Conservation (phyloP, 1,284 basidiomycete species). For the Pholiota adiposa region DNA sequence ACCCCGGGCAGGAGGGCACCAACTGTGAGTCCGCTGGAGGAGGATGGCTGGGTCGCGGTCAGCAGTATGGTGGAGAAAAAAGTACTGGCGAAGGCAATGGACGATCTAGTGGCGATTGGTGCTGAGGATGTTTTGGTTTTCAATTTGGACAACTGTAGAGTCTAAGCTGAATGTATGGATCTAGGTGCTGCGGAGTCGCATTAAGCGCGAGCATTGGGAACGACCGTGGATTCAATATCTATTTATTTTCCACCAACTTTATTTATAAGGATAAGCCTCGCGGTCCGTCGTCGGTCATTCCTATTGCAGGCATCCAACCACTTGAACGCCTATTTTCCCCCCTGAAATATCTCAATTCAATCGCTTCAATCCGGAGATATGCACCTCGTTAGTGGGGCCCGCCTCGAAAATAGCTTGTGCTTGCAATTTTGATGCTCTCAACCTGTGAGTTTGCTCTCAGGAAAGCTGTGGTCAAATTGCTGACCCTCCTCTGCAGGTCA, state of each 20-base stretch:
- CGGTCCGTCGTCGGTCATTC: neutral
- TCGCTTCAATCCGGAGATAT: neutral
- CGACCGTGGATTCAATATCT: neutral
- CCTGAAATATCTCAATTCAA: neutral
- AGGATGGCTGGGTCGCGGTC: constrained; percentile 89
- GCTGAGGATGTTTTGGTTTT: constrained; percentile 93
- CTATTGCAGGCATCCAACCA: neutral
- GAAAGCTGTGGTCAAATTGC: neutral
- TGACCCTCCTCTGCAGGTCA: neutral
- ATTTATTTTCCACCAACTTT: neutral
- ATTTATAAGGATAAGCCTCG: neutral
- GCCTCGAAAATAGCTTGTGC: neutral
- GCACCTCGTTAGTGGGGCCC: neutral
- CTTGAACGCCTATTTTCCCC: neutral
- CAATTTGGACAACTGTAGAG: constrained; percentile 92
- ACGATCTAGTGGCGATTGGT: constrained; percentile 80
- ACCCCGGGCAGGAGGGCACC: constrained; percentile 93
- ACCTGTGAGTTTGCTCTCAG: neutral
- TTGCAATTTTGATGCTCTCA: neutral
- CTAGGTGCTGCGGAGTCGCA: constrained; percentile 9
- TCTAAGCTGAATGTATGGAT: constrained; percentile 44
- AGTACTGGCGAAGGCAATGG: constrained; percentile 88
- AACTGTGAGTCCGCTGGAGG: constrained; percentile 88
- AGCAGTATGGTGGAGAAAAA: constrained; percentile 93
- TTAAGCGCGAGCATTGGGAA: neutral